A percentile compares a stretch with the other conserved stretches of the same genome.
Evolutionary conservation across 2,329 filamentous ascomycete genomes (phyloP).

Genomic region (Aschersonia sp.): DNA sequence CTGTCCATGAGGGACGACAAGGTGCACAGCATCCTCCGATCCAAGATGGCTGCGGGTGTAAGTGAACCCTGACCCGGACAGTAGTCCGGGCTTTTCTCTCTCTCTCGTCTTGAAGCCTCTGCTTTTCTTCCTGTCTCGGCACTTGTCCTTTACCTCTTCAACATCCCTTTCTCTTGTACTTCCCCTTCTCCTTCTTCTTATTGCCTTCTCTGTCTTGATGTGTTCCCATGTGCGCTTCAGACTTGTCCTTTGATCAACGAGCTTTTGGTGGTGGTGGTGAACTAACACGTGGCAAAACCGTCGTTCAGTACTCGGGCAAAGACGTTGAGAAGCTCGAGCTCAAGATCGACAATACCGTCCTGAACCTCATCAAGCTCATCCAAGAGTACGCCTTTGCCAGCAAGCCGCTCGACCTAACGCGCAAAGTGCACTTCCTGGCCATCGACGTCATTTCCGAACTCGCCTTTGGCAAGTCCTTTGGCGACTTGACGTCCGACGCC

Average conservation of each 20-base stretch:
- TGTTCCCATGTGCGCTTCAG: no score
- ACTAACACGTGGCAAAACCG: no score
- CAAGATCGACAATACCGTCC: conserved; percentile 13
- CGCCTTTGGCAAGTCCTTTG: conserved; percentile 34
- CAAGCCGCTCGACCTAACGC: conserved; percentile 11
- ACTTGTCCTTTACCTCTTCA: background rate
- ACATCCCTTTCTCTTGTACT: background rate
- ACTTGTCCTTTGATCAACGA: no score
- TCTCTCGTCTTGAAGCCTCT: no score
- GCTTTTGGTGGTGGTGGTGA: no score
- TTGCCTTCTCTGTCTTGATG: no score
- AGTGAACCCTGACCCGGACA: background rate
- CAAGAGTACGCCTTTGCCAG: conserved; percentile 4
- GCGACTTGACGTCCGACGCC: conserved; percentile 29
- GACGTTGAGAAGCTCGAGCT: conserved; percentile 30
- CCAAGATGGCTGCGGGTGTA: conserved; percentile 36
- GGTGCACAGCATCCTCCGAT: conserved; percentile 23
- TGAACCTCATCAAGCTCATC: conserved; percentile 5
- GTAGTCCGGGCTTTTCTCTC: no score
- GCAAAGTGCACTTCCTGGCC: conserved; percentile 38
- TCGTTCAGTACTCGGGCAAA: conserved; percentile 32
- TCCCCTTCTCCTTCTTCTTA: no score
- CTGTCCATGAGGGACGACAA: conserved; percentile 32
- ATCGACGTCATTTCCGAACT: conserved; percentile 40
- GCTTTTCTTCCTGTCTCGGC: no score